Evolutionary conservation across 2,329 filamentous ascomycete species (phyloP), one percentile per base, ranked within the genome.

Genomic region (Fusarium transvaalense): DNA sequence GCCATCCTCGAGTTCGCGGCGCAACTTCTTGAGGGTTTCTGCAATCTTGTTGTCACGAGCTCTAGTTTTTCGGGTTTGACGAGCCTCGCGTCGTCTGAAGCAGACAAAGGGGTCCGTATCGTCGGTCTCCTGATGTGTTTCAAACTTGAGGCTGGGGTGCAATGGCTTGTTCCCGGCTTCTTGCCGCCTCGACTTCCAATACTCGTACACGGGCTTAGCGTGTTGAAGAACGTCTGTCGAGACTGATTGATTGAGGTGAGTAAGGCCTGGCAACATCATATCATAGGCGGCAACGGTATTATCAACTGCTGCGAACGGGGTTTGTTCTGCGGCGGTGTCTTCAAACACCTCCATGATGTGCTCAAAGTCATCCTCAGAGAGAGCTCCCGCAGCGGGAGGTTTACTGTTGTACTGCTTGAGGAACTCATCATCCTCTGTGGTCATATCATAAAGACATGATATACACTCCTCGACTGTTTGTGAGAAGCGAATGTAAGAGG

Each of bases 101-200:
- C 96, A 99, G 75, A 99, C 94, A 81, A 97, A 99, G 48, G 96
- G 96, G 80, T 99, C 96, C 74, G 92, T 89, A 77, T 99, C 96
- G 79, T 99, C 96, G 64, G 91, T 97, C 70, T 98, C 95, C 77
- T 93, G 92, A 68, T 96, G 93, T 46, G 91, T 97, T 82, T 99
- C 96, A 71, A 97, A 96, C 82, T 97, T 97, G 77, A 98, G 88
- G 23, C 84, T 85, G 10, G 93, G 89, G 76, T 94, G 91, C 64
- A 98, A 82, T 8, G 90, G 82, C 72, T 86, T 89, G 77, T 95
- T 96, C 69, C 87, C 88, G 61, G 85, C 85, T 31, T 83, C 84
- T 73, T 89, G 83, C 53, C 93, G 88, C 75, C 89, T 88, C 64
- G 85, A 82, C 80, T 90, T 94, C 96, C 96, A 99, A 78, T 97